phyloP scores from a whole-genome alignment of 2,329 filamentous ascomycete genomes.

The Aspergillus transmontanensis region DNA sequence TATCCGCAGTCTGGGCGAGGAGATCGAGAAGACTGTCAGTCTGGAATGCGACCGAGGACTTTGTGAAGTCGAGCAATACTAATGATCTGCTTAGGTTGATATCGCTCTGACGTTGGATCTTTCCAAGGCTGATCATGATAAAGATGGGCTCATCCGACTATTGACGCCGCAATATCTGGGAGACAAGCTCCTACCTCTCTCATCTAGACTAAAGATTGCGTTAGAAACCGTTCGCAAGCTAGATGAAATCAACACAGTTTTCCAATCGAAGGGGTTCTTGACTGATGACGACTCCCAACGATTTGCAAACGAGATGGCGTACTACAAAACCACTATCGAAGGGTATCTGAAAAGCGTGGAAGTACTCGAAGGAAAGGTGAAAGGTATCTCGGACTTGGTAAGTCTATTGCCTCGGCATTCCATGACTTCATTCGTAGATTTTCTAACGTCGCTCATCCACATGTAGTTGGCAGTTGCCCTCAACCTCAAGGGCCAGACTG shows the following conservation, averaged over 20 bases:
- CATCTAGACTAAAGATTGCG: constrained; percentile 11
- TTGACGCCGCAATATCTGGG: constrained; percentile 18
- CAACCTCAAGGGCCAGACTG: constrained; percentile 14
- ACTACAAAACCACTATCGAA: constrained; percentile 15
- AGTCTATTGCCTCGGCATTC: too few species aligned
- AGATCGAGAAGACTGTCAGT: constrained; percentile 18
- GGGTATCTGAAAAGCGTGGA: constrained; percentile 17
- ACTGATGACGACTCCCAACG: constrained; percentile 4
- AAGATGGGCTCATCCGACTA: neutral
- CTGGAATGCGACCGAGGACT: neutral
- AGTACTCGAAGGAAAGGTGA: constrained; percentile 20
- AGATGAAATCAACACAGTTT: constrained; percentile 10
- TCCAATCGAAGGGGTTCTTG: neutral
- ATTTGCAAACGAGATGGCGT: constrained; percentile 5
- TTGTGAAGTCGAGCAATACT: neutral
- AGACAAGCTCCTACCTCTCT: constrained; percentile 11
- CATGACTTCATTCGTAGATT: too few species aligned
- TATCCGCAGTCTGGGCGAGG: constrained; percentile 14
- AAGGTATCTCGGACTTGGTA: constrained; percentile 19
- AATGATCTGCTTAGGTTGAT: constrained; percentile 9
- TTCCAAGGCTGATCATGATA: neutral
- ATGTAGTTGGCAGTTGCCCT: constrained; percentile 20
- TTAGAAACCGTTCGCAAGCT: constrained; percentile 14
- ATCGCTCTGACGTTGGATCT: constrained; percentile 17
- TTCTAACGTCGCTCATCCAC: neutral